Conservation (phyloP, 345 rosid species). For the Syzygium grande region DNA sequence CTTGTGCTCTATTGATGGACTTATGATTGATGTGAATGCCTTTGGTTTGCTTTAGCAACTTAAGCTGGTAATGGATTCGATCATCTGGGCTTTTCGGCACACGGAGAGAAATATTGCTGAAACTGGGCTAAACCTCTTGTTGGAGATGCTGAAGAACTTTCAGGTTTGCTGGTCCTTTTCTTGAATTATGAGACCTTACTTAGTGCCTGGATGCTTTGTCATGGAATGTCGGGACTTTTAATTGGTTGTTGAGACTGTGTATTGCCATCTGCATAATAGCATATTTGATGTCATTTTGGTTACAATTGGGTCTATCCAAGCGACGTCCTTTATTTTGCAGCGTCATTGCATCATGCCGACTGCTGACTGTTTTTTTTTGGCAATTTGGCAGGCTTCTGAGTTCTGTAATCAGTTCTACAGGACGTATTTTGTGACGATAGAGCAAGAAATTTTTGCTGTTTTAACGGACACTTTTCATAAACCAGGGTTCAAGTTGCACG, state of each 20-base stretch:
- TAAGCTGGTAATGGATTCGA: constrained; percentile 97
- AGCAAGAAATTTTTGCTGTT: constrained; percentile 97
- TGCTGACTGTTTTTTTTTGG: constrained; percentile 10
- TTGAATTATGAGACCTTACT: not conserved
- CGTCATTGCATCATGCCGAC: not conserved
- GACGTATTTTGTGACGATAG: constrained; percentile 56
- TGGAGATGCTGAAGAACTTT: constrained; percentile 93
- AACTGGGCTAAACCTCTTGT: constrained; percentile 83
- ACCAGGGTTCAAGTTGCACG: constrained; percentile 99
- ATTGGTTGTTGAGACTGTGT: not conserved
- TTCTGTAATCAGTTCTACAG: constrained; percentile 86
- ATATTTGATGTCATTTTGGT: not conserved
- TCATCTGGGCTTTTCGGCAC: constrained; percentile 99
- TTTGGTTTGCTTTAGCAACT: constrained; percentile 47
- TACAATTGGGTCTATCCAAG: not conserved
- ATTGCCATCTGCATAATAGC: not conserved
- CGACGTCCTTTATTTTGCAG: not conserved
- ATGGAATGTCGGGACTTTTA: not conserved
- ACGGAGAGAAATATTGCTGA: constrained; percentile 98
- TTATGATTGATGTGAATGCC: not conserved
- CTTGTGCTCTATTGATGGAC: not conserved
- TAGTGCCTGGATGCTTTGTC: not conserved
- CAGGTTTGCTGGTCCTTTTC: constrained; percentile 37
- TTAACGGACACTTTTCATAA: constrained; percentile 96
- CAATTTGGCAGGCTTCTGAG: constrained; percentile 38